Conservation (phyloP, 805 yeast species). For the Ogataea glucozyma region DNA sequence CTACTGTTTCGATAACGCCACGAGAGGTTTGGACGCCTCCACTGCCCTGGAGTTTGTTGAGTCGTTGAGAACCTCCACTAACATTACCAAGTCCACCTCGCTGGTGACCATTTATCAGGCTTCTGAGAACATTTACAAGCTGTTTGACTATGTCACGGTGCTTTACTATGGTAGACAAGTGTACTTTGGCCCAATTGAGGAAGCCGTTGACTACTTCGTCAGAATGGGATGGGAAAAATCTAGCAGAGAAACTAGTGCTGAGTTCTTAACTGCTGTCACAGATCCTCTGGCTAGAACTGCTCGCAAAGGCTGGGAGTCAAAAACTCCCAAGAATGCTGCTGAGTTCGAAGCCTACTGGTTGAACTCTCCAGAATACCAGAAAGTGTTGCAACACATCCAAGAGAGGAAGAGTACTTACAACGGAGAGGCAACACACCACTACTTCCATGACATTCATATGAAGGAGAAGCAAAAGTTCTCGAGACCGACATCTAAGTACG, state of each 20-base stretch:
- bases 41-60: conserved; percentile 67
- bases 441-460: conserved; percentile 32
- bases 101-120: conserved; percentile 70
- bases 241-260: conserved; percentile 66
- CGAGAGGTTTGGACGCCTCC: conserved; percentile 70
- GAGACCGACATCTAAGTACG: conserved; percentile 38
- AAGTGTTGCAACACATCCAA: conserved; percentile 36
- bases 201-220: conserved; percentile 55
- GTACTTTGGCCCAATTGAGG: conserved; percentile 54
- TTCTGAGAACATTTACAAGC: conserved; percentile 60
- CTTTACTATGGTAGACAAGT: conserved; percentile 63
- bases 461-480: conserved; percentile 42
- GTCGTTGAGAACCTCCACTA: conserved; percentile 60
- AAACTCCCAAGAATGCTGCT: conserved; percentile 54
- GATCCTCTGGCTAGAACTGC: conserved; percentile 60
- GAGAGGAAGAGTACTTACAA: conserved; percentile 36
- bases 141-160: conserved; percentile 62
- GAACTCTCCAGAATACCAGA: conserved; percentile 52
- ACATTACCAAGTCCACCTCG: conserved; percentile 56
- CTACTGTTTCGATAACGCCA: conserved; percentile 68
- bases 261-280: conserved; percentile 65
- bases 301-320: conserved; percentile 48
- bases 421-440: conserved; percentile 36
- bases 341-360: conserved; percentile 65
- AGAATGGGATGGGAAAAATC: conserved; percentile 65